A percentile compares a stretch with the other conserved stretches of the same genome.
phyloP scores from a whole-genome alignment of 139 green algal genomes.

The Chlamydomonas urium region DNA sequence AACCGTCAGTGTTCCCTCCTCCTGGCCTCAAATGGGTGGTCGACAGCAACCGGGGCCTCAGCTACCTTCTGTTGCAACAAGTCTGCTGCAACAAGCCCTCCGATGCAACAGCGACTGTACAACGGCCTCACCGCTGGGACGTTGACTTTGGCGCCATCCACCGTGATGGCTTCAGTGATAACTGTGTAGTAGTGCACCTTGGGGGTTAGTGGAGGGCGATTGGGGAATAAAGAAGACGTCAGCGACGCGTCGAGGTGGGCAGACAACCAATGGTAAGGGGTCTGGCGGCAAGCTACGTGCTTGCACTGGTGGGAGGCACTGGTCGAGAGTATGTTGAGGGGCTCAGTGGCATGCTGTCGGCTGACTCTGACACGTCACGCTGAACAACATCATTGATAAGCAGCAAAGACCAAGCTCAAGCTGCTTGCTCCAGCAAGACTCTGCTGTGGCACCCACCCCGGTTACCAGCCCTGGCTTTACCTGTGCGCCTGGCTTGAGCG shows the following conservation, averaged over 20 bases:
- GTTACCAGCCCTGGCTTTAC: not conserved
- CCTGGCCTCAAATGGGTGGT: too few relatives aligned
- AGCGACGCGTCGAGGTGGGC: too few relatives aligned
- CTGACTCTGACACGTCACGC: not conserved
- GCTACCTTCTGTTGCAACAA: too few relatives aligned
- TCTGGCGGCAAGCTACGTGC: not conserved
- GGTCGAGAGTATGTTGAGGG: not conserved
- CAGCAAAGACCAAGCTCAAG: not conserved
- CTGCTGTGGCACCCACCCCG: not conserved
- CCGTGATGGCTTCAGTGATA: slow-evolving; percentile 47
- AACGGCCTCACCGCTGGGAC: slow-evolving; percentile 42
- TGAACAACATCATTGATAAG: not conserved
- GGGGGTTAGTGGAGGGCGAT: not conserved
- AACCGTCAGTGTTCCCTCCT: too few relatives aligned
- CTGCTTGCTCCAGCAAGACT: not conserved
- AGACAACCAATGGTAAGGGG: too few relatives aligned
- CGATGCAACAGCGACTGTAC: too few relatives aligned
- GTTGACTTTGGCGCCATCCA: slow-evolving; percentile 47
- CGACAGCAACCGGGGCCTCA: too few relatives aligned
- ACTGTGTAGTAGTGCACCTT: slow-evolving; percentile 82
- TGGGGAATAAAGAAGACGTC: too few relatives aligned
- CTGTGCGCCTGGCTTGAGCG: slow-evolving; percentile 33
- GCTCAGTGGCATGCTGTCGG: not conserved
- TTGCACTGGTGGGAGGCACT: not conserved
- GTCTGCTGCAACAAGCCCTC: too few relatives aligned